Base-by-base conservation (phyloP, 2,329 filamentous ascomycete species). In the Hortaea werneckii region DNA sequence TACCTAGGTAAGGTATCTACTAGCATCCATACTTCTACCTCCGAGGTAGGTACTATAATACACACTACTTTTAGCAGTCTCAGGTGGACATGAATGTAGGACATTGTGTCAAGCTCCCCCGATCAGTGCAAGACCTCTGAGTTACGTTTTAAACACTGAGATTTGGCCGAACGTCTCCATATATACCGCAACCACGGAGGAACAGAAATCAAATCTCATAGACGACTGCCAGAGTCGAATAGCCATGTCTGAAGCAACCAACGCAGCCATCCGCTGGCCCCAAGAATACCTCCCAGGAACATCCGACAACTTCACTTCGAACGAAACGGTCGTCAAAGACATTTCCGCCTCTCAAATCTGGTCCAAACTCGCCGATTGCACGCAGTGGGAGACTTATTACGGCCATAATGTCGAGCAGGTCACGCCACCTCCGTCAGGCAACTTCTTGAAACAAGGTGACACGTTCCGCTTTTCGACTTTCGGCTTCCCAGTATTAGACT, bases 401-500 rank as follows among this genome's bases (percentile, higher is more conserved):
- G 54, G 53, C 28, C 27, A 41, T 37, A 66, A 65, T 45, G 59
- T 55, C 47, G 44, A 49, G 1, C 37, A 60, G 35, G 59, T 65
- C 37, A 62, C 55, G 0, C 56, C 55, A 0, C 63, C 63, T 5
- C 27, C 42, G 1, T 55, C 57, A 8, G 54, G 53, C 11, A 44
- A 54, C 0, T 50, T 49, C 34, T 51, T 65, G 1, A 47, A 57
- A 20, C 54, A 60, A 49, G 54, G 52, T 44, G 51, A 58, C 35
- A 50, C 53, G 3, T 66, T 65, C 50, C 56, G 57, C 20, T 65
- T 65, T 50, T 54, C 47, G n/a, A 65, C 64, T 1, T 66, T 66
- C 12, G 61, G 63, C 1, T 63, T 64, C 41, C 61, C 60, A 3
- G 55, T 56, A 1, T 46, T 65, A 10, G 52, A 55, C 3, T 65